A percentile compares a stretch with the other conserved stretches of the same genome.
Conservation (phyloP, 106 monocot genomes). For the Triglochin maritima region DNA sequence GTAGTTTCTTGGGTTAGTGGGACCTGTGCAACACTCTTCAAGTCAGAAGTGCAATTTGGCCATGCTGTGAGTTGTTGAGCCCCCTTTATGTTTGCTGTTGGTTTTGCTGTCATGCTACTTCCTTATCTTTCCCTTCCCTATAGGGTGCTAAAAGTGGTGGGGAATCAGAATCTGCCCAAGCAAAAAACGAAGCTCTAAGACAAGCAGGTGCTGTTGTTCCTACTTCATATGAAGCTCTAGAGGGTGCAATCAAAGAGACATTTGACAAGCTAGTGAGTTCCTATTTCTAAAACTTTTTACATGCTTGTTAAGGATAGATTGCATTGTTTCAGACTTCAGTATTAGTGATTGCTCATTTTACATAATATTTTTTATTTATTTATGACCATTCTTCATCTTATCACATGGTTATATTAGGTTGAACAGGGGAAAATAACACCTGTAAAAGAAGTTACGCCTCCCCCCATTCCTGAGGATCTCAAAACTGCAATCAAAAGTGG, state of each 20-base stretch:
- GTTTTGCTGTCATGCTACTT: neutral
- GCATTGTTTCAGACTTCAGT: neutral
- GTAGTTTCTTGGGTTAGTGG: conserved; percentile 99
- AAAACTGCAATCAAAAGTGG: conserved; percentile 86
- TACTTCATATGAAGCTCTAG: conserved; percentile 89
- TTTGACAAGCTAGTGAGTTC: conserved; percentile 76
- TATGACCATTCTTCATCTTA: neutral
- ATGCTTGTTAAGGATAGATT: neutral
- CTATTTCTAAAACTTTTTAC: neutral
- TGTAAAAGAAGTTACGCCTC: conserved; percentile 62
- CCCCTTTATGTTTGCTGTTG: neutral
- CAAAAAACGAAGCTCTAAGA: conserved; percentile 77
- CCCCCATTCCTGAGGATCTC: conserved; percentile 93
- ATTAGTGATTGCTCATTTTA: too few relatives aligned
- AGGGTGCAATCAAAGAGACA: conserved; percentile 70
- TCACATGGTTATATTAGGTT: conserved; percentile 31
- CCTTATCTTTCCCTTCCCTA: neutral
- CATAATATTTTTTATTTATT: neutral
- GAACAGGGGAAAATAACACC: conserved; percentile 79
- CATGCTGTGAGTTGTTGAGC: conserved; percentile 69
- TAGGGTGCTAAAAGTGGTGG: conserved; percentile 99
- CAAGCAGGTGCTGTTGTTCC: conserved; percentile 96
- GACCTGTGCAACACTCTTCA: conserved; percentile 92
- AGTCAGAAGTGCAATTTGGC: conserved; percentile 99
- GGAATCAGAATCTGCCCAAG: conserved; percentile 95